phyloP scores from a whole-genome alignment of 1,284 basidiomycete genomes.

The Cutaneotrichosporon sp. region DNA sequence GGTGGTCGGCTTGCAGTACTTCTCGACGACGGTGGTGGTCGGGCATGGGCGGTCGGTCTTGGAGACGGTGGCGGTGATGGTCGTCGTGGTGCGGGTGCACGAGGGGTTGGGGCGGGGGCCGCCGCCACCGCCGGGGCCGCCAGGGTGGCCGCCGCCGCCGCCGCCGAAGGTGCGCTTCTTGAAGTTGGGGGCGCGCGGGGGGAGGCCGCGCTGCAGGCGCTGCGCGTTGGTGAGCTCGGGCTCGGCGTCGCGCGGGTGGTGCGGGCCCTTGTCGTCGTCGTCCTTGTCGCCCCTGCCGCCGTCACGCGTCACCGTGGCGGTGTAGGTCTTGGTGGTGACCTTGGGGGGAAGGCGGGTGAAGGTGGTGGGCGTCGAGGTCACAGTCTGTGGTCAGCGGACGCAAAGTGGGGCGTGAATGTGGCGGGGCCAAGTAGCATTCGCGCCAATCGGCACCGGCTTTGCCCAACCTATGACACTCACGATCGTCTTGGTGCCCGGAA shows the following conservation, averaged over 20 bases:
- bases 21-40: background rate
- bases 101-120: constrained; percentile 1
- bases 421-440: too few relatives aligned
- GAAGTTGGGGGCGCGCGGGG: constrained; percentile 2
- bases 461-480: too few relatives aligned
- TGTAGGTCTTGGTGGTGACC: background rate
- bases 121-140: too few relatives aligned
- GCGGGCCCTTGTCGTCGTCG: too few relatives aligned
- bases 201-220: constrained; percentile 21
- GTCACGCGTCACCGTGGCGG: background rate
- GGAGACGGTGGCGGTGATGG: background rate
- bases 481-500: background rate
- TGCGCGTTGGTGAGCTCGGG: constrained; percentile 18
- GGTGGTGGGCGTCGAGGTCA: background rate
- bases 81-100: constrained; percentile 13
- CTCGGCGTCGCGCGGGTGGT: background rate
- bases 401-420: too few relatives aligned
- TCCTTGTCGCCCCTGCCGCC: background rate
- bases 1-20: background rate
- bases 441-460: too few relatives aligned
- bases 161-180: background rate
- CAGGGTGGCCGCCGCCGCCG: background rate
- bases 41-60: background rate
- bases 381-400: background rate
- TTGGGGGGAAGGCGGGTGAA: background rate